phyloP scores from a whole-genome alignment of 1,139 yeast genomes.

The Entelexis sorbosivorans region DNA sequence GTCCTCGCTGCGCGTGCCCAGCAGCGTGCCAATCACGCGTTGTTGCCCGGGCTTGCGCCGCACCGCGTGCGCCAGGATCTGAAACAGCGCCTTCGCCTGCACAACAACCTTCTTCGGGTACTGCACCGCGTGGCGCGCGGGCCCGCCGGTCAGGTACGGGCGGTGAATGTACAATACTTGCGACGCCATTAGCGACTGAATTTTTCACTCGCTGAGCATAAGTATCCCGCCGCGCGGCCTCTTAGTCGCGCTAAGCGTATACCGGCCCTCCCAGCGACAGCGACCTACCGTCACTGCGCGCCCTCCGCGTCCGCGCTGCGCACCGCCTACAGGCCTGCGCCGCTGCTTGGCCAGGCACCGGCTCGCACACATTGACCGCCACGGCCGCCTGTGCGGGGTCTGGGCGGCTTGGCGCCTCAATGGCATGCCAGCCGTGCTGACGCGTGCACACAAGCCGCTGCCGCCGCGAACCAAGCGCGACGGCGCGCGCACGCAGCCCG shows the following conservation, averaged over 20 bases:
- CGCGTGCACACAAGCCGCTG: too few relatives aligned
- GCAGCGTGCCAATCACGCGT: slow-evolving; percentile 70
- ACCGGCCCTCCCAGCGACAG: background rate
- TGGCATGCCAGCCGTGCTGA: too few relatives aligned
- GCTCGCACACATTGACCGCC: too few relatives aligned
- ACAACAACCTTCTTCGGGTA: slow-evolving; percentile 35
- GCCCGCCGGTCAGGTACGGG: slow-evolving; percentile 15
- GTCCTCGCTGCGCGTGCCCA: slow-evolving; percentile 77
- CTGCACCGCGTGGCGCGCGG: slow-evolving; percentile 22
- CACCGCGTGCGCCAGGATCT: slow-evolving; percentile 50
- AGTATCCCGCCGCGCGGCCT: background rate
- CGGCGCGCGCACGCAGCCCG: too few relatives aligned
- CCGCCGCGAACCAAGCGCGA: too few relatives aligned
- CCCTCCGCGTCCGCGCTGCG: too few relatives aligned
- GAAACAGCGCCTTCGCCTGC: slow-evolving; percentile 64
- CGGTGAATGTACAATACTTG: slow-evolving; percentile 19
- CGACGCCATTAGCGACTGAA: slow-evolving; percentile 12
- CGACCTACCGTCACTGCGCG: too few relatives aligned
- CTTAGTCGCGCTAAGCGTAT: slow-evolving; percentile 1
- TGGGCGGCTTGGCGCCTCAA: too few relatives aligned
- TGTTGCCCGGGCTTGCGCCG: slow-evolving; percentile 39
- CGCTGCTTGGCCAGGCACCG: too few relatives aligned
- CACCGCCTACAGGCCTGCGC: too few relatives aligned
- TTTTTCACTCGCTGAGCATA: slow-evolving; percentile 1
- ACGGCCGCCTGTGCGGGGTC: too few relatives aligned